These are phyloP conservation scores for Alternaria sp. DNA, from an alignment of 2,329 filamentous ascomycete species.

Conservation along the genomic window DNA sequence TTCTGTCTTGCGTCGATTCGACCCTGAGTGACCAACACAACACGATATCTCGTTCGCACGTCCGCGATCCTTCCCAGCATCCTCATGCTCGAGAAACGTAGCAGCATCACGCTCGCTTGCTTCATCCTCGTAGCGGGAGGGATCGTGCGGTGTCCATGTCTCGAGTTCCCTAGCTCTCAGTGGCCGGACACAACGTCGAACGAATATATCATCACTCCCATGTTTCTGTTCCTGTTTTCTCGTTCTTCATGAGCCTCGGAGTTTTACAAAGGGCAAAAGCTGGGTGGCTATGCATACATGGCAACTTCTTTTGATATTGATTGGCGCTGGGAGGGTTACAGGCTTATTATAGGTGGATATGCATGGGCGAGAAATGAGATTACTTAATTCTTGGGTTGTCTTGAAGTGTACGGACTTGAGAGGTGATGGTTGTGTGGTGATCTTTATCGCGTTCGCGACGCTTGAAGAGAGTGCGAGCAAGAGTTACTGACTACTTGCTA, in stretches of 20 bases:
- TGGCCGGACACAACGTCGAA: background rate
- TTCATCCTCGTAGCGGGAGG: background rate
- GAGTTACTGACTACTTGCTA: background rate
- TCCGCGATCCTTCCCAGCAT: background rate
- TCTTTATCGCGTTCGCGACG: too few species aligned
- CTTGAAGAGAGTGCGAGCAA: background rate
- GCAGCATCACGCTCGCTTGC: background rate
- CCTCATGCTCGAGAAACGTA: background rate
- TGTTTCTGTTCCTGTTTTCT: background rate
- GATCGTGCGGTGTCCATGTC: background rate
- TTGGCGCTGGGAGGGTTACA: background rate
- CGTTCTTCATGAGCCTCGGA: constrained; percentile 11
- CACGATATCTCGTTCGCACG: background rate
- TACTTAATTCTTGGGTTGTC: background rate
- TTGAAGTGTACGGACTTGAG: fast-evolving
- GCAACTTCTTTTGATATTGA: background rate
- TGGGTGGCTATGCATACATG: background rate
- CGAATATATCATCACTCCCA: background rate
- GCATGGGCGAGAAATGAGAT: background rate
- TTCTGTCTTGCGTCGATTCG: background rate
- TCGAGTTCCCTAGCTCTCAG: background rate
- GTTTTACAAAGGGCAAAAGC: constrained; percentile 5
- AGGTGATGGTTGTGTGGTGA: background rate
- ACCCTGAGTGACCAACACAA: background rate
- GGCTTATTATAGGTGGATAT: constrained; percentile 4